Percentiles rank a stretch among this genome's conserved stretches.
Conservation (phyloP, 129 eudicot genomes). For the Mikania micrantha region DNA sequence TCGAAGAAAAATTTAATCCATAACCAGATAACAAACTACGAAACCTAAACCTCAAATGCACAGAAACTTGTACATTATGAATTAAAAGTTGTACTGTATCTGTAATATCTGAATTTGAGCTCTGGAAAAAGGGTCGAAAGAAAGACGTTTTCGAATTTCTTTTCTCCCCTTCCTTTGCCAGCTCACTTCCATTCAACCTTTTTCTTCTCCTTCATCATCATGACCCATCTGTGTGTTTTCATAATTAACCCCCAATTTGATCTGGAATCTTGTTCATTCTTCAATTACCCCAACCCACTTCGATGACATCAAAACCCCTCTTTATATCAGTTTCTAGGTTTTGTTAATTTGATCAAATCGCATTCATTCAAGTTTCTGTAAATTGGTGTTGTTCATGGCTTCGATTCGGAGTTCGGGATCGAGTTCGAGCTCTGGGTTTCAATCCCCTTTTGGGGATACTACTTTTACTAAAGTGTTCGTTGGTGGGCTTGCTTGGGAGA, state of each 20-base stretch:
- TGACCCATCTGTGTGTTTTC: background rate
- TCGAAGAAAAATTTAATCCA: background rate
- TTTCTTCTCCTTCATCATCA: constrained; percentile 19
- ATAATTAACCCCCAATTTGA: background rate
- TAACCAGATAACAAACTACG: background rate
- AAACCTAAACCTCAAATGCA: constrained; percentile 4
- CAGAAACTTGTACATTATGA: background rate
- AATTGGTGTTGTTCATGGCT: constrained; percentile 34
- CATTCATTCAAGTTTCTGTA: no score
- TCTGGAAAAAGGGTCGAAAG: background rate
- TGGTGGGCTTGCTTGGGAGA: constrained; percentile 99
- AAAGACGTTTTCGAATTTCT: constrained; percentile 8
- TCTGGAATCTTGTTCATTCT: constrained; percentile 1
- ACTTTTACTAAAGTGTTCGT: constrained; percentile 88
- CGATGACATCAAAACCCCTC: constrained; percentile 4
- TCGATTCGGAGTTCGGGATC: constrained; percentile 55
- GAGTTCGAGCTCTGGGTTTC: constrained; percentile 65
- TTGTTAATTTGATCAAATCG: background rate
- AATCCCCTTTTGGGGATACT: constrained; percentile 85
- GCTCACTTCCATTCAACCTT: constrained; percentile 12
- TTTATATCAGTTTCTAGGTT: constrained; percentile 2
- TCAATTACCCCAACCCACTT: constrained; percentile 13
- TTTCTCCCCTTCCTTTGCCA: constrained; percentile 14
- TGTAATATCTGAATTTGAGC: background rate
- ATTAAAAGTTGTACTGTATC: background rate